Base-by-base conservation (phyloP, 106 monocot species). In the Hemerocallis citrina region DNA sequence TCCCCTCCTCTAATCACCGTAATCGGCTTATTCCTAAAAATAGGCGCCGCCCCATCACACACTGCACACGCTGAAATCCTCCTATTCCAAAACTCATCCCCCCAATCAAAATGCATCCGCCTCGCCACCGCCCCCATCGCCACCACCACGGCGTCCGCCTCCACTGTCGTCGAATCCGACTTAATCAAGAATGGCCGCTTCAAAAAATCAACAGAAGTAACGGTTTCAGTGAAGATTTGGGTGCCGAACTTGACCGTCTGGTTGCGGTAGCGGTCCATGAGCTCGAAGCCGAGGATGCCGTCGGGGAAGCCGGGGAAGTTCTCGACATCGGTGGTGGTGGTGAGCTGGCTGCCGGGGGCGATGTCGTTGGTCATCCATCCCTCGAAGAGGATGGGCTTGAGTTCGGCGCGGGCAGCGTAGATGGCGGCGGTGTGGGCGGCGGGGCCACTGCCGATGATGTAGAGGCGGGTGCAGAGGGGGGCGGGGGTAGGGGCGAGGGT, bases 391-490 rank as follows among this genome's bases (percentile, higher is more conserved):
- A 95, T 24, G 17, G 89, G 89, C 48, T 67, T 72, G 39, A 95
- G 83, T 56, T 95, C 89, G 14, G 94, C 94, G 11, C 94, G 79
- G 19, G 81, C 80, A 27, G 94, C 94, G 68, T 95, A 89, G 73
- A 95, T 89, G 27, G 94, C 89, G 15, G 94, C 94, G 0, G 94
- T 89, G 80, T 89, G 89, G 33, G 71, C 89, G 19, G 86, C 82
- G 5, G 94, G 94, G 17, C 89, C 94, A 68, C 89, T 89, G 44
- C 94, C 94, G 74, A 95, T 95, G 77, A 95, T 89, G 82, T 88
- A 93, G 61, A 93, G 31, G 30, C 85, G 75, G 36, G 88, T 74
- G 58, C 47, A 76, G 64, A 57, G 61, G 43, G 68, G 42, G 17
- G 30, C 37, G 17, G 52, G 10, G 7, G 34, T 10, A 11, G 47